Percentiles rank a stretch among this genome's conserved stretches.
Evolutionary conservation across 768 basidiomycete species (phyloP).

Genomic region (Ramaria sp.): DNA sequence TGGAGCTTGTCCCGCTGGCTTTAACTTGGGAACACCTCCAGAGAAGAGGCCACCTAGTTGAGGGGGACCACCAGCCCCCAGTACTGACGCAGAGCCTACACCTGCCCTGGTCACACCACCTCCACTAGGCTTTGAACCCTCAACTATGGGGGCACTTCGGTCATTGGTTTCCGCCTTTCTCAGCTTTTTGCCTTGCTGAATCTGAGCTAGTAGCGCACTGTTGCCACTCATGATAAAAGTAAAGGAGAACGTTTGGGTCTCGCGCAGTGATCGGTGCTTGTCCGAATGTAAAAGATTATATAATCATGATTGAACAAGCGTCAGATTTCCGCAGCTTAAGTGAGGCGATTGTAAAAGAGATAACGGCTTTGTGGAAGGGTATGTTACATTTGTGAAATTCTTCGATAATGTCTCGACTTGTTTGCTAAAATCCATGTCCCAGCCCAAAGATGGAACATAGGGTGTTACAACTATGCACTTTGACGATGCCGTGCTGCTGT

Average conservation of each 20-base stretch:
- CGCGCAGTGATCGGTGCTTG: background rate
- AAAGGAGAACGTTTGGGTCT: background rate
- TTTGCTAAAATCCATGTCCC: no score
- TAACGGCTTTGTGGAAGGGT: no score
- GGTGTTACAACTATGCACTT: no score
- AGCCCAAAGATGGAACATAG: no score
- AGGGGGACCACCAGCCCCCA: constrained; percentile 40
- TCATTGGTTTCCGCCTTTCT: constrained; percentile 82
- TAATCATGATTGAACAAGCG: no score
- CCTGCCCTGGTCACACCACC: constrained; percentile 25
- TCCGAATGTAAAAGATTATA: background rate
- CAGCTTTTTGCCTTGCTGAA: constrained; percentile 71
- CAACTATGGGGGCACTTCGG: constrained; percentile 57
- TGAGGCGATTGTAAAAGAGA: no score
- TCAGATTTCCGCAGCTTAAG: no score
- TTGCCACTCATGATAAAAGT: constrained; percentile 10
- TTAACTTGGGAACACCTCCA: constrained; percentile 85
- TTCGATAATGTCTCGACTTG: no score
- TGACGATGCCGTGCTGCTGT: no score
- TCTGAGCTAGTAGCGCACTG: constrained; percentile 65
- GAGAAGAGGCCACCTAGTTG: constrained; percentile 82
- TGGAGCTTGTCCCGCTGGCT: constrained; percentile 57
- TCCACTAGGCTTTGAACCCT: constrained; percentile 24
- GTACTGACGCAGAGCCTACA: constrained; percentile 13
- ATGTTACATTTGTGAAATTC: no score